phyloP scores from a whole-genome alignment of 805 yeast species.

The Candida morakotiae region DNA sequence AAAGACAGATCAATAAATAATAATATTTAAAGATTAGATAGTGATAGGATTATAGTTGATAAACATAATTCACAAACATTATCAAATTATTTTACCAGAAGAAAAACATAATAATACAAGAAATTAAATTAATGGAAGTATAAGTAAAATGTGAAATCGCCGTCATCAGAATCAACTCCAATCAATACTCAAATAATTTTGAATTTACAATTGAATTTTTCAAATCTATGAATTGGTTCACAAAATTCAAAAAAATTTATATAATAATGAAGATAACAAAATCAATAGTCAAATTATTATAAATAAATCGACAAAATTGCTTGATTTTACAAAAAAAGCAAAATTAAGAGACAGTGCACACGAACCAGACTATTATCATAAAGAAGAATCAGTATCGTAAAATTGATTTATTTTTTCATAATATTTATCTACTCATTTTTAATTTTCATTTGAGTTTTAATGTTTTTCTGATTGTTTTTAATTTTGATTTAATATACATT shows the following conservation, averaged over 20 bases:
- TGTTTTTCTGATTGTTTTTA: too few species aligned
- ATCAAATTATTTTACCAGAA: conserved; percentile 20
- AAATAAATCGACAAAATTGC: conserved; percentile 34
- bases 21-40: conserved; percentile 41
- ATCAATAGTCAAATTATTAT: background rate
- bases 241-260: conserved; percentile 10
- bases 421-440: too few species aligned
- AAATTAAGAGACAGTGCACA: conserved; percentile 38
- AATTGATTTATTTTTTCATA: too few species aligned
- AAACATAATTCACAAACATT: conserved; percentile 1
- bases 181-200: conserved; percentile 9
- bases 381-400: conserved; percentile 32
- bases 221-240: conserved; percentile 18
- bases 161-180: conserved; percentile 8
- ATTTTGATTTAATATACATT: too few species aligned
- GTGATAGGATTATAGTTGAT: conserved; percentile 40
- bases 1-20: conserved; percentile 20
- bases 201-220: conserved; percentile 11
- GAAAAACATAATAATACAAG: conserved; percentile 23
- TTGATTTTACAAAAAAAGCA: conserved; percentile 44
- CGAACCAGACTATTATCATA: conserved; percentile 22
- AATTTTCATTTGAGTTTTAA: too few species aligned
- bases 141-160: background rate
- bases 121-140: conserved; percentile 5
- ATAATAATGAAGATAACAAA: background rate